phyloP scores from a whole-genome alignment of 768 basidiomycete genomes.

The Baorangia bicolor region DNA sequence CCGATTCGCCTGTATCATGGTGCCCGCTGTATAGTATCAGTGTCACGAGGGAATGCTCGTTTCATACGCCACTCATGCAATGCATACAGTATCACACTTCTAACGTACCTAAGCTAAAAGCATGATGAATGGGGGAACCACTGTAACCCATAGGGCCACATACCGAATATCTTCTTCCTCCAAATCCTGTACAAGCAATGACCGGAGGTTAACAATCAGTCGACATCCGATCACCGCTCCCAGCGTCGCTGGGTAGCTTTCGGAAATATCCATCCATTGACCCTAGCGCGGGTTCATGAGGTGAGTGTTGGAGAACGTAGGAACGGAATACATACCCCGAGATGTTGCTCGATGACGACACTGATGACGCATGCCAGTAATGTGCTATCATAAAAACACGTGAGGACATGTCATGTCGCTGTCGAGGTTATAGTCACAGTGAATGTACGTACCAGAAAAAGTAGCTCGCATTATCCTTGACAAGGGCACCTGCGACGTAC shows the following conservation, averaged over 20 bases:
- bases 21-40: too few relatives aligned
- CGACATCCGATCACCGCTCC: constrained; percentile 9
- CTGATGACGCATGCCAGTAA: constrained; percentile 4
- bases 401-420: background rate
- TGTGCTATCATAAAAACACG: constrained; percentile 5
- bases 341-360: background rate
- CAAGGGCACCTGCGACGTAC: constrained; percentile 2
- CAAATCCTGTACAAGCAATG: background rate
- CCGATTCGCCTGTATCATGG: too few relatives aligned
- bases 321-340: constrained; percentile 1
- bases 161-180: background rate
- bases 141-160: background rate
- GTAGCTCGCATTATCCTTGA: constrained; percentile 17
- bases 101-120: background rate
- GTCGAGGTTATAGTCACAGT: background rate
- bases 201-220: constrained; percentile 5
- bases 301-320: too few relatives aligned
- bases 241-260: constrained; percentile 3
- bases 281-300: background rate
- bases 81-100: too few relatives aligned
- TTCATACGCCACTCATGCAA: too few relatives aligned
- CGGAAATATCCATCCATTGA: constrained; percentile 2
- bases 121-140: background rate
- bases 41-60: too few relatives aligned
- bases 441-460: constrained; percentile 11